These are phyloP conservation scores for Asterophora lycoperdoides DNA, from an alignment of 768 basidiomycete species.

Conservation along the genomic window DNA sequence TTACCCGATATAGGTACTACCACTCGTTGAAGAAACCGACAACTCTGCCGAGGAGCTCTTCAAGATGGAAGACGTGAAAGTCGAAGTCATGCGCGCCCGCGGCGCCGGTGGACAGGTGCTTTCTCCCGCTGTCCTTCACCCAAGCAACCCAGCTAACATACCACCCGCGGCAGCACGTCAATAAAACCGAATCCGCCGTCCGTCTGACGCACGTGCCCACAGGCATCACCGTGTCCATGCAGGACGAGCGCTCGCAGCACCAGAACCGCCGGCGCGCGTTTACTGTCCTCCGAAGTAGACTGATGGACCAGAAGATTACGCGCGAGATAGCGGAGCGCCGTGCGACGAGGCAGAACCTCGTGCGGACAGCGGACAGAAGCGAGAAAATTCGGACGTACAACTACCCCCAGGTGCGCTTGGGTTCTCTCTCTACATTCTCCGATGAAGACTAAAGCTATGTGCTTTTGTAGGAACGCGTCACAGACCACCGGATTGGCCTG, in stretches of 20 bases:
- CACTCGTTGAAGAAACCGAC: constrained; percentile 67
- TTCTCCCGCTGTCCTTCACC: neutral
- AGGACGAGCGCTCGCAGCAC: constrained; percentile 95
- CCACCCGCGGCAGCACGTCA: constrained; percentile 69
- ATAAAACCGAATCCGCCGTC: constrained; percentile 97
- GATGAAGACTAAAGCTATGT: neutral
- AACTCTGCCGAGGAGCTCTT: constrained; percentile 58
- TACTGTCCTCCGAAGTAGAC: constrained; percentile 79
- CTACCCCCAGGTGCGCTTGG: constrained; percentile 64
- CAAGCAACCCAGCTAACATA: neutral
- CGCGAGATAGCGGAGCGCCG: constrained; percentile 69
- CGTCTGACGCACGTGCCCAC: constrained; percentile 90
- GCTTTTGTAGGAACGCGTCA: constrained; percentile 71
- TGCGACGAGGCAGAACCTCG: constrained; percentile 64
- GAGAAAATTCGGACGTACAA: constrained; percentile 98
- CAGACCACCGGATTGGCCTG: constrained; percentile 85
- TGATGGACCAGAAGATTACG: constrained; percentile 75
- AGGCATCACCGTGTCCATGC: constrained; percentile 95
- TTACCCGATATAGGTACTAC: constrained; percentile 61
- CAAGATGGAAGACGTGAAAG: constrained; percentile 77
- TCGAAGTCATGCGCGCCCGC: constrained; percentile 95
- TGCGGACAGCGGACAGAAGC: constrained; percentile 79
- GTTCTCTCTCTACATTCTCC: neutral
- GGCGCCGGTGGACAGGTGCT: constrained; percentile 94
- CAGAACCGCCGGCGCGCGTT: constrained; percentile 95